Conservation (phyloP, 805 yeast genomes). For the Naumovozyma baii region DNA sequence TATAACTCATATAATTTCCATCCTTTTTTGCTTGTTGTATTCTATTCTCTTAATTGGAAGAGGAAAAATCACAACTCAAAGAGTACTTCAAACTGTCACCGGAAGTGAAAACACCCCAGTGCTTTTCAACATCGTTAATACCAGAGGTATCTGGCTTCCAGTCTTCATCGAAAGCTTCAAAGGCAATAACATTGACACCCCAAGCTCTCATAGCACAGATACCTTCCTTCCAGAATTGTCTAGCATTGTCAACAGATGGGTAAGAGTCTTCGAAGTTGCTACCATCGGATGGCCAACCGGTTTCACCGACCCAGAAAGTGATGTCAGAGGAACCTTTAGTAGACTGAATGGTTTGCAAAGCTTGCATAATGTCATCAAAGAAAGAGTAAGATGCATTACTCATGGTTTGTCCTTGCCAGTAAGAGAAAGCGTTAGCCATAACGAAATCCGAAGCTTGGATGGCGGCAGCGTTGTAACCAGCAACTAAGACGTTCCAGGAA, state of each 20-base stretch:
- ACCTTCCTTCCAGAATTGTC: slow-evolving; percentile 75
- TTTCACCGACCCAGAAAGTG: slow-evolving; percentile 92
- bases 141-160: slow-evolving; percentile 94
- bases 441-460: slow-evolving; percentile 76
- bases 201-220: slow-evolving; percentile 90
- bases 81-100: slow-evolving; percentile 39
- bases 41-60: neutral
- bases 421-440: slow-evolving; percentile 91
- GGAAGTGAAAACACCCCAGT: slow-evolving; percentile 85
- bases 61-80: slow-evolving; percentile 38
- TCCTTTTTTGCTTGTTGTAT: too few relatives aligned
- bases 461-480: slow-evolving; percentile 60
- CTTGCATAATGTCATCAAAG: slow-evolving; percentile 97
- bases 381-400: slow-evolving; percentile 79
- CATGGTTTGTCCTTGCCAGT: slow-evolving; percentile 96
- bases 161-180: slow-evolving; percentile 91
- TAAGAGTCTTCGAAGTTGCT: slow-evolving; percentile 53
- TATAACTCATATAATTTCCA: too few relatives aligned
- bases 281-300: slow-evolving; percentile 95
- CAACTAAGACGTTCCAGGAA: slow-evolving; percentile 89
- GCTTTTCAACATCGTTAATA: slow-evolving; percentile 75
- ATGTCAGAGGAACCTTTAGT: slow-evolving; percentile 80
- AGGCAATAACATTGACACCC: slow-evolving; percentile 88
- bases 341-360: slow-evolving; percentile 78
- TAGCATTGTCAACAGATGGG: slow-evolving; percentile 69